Percentiles rank a stretch among this genome's conserved stretches.
Conservation (phyloP, 768 basidiomycete genomes). For the Rhizopogon vulgaris region DNA sequence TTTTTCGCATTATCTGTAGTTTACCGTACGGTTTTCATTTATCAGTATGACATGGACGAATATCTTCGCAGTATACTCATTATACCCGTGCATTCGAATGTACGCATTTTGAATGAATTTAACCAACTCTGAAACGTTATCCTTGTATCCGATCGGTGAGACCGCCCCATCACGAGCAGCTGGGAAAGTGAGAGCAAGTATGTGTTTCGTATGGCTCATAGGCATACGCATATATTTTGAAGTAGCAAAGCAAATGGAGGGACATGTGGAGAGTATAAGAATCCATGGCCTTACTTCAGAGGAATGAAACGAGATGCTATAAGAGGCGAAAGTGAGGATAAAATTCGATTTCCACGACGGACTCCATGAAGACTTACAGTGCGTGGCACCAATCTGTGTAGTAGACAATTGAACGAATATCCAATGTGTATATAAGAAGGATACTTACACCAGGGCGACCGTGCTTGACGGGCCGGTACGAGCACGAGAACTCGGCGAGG, state of each 20-base stretch:
- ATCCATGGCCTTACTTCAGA: constrained; percentile 71
- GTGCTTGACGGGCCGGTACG: constrained; percentile 98
- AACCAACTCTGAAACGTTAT: constrained; percentile 5
- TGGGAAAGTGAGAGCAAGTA: neutral
- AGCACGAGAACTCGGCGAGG: constrained; percentile 95
- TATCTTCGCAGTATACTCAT: constrained; percentile 51
- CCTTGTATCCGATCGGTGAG: neutral
- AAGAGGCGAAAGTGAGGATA: neutral
- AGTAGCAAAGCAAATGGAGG: constrained; percentile 14
- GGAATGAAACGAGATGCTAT: constrained; percentile 86
- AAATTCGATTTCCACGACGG: neutral
- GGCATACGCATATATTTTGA: constrained; percentile 25
- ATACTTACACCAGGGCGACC: constrained; percentile 94
- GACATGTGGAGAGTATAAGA: constrained; percentile 19
- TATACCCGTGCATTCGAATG: constrained; percentile 46
- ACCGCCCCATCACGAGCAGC: neutral
- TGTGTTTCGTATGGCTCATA: constrained; percentile 30
- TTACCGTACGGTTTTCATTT: constrained; percentile 41
- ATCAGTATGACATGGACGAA: constrained; percentile 57
- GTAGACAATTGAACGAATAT: constrained; percentile 9
- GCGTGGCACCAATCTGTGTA: constrained; percentile 78
- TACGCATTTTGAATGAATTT: constrained; percentile 31
- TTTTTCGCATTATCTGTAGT: constrained; percentile 55
- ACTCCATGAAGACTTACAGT: constrained; percentile 49
- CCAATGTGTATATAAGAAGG: neutral